Evolutionary conservation across 306 rosid genomes (phyloP).

Genomic region (Cajanus cajan): DNA sequence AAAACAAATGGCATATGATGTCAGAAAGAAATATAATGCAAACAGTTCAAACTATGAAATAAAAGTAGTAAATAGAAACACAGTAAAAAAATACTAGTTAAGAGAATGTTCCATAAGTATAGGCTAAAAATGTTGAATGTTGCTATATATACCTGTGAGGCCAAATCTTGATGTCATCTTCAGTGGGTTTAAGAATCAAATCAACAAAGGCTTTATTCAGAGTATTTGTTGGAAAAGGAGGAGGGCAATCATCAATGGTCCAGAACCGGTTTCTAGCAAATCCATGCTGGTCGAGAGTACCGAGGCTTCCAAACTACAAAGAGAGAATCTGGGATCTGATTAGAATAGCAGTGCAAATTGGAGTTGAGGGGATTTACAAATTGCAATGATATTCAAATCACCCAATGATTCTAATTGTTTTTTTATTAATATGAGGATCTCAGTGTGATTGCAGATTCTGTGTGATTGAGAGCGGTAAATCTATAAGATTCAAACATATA

Average conservation of each 20-base stretch:
- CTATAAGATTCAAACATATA: background rate
- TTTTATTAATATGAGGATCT: background rate
- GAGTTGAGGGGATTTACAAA: background rate
- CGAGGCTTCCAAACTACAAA: constrained; percentile 72
- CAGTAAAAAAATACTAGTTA: background rate
- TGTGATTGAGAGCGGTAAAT: background rate
- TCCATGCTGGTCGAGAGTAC: constrained; percentile 77
- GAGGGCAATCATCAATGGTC: constrained; percentile 64
- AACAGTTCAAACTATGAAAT: constrained; percentile 11
- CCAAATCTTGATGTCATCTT: constrained; percentile 84
- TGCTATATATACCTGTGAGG: constrained; percentile 60
- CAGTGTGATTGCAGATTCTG: background rate
- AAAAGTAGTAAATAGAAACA: background rate
- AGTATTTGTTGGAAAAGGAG: constrained; percentile 68
- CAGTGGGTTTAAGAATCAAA: constrained; percentile 71
- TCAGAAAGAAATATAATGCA: constrained; percentile 17
- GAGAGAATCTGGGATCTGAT: constrained; percentile 19
- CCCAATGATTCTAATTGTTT: background rate
- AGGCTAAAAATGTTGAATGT: background rate
- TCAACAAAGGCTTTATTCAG: constrained; percentile 67
- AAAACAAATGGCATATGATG: constrained; percentile 21
- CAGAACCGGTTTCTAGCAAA: constrained; percentile 85
- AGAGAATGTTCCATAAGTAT: background rate
- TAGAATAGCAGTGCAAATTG: background rate
- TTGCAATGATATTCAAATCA: constrained; percentile 11